Conservation (phyloP, 1,139 yeast species). For the Candida sanyaensis region DNA sequence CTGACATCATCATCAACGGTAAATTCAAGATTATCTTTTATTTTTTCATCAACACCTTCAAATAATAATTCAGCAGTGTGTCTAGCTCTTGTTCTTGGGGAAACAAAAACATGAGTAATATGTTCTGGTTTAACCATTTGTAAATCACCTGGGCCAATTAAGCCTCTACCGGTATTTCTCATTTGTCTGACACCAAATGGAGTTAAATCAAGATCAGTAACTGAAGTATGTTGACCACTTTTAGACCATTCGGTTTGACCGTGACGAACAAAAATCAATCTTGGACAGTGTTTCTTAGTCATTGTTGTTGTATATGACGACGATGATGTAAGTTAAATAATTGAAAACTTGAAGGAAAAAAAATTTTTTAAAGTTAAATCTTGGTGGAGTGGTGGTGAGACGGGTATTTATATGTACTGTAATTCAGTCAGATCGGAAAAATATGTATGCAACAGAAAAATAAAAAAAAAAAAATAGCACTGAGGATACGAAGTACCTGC, state of each 20-base stretch:
- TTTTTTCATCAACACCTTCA: constrained; percentile 49
- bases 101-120: constrained; percentile 65
- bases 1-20: constrained; percentile 68
- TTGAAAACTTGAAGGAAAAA: background rate
- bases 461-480: background rate
- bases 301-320: constrained; percentile 7
- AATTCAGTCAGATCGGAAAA: background rate
- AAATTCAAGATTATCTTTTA: constrained; percentile 43
- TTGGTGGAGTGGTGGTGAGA: background rate
- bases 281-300: constrained; percentile 52
- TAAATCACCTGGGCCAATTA: constrained; percentile 55
- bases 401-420: constrained; percentile 1
- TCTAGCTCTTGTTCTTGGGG: constrained; percentile 81
- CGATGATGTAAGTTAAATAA: too few relatives aligned
- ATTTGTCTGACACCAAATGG: constrained; percentile 77
- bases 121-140: constrained; percentile 65
- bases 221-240: constrained; percentile 87
- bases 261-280: constrained; percentile 80
- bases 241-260: constrained; percentile 97
- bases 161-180: constrained; percentile 66
- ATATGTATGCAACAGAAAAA: background rate
- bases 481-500: background rate
- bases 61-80: constrained; percentile 66
- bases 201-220: constrained; percentile 79
- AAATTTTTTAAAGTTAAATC: background rate